These are phyloP conservation scores for Globisporangium ultimum DNA, from an alignment of 352 stramenopile genomes.

Conservation along the genomic window DNA sequence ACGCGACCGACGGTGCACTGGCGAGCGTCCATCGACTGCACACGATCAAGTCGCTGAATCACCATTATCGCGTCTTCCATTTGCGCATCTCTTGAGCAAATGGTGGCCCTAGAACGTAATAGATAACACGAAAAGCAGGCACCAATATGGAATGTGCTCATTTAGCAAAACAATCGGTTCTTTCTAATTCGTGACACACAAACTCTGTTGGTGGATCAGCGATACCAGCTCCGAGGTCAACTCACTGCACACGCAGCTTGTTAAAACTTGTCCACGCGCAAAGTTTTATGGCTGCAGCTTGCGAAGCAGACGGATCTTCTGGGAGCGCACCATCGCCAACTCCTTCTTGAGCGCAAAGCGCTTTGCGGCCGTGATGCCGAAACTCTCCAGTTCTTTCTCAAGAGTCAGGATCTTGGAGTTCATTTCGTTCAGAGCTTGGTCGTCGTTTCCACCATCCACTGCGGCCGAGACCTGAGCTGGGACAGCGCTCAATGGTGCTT, in stretches of 20 bases:
- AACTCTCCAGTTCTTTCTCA: constrained; percentile 61
- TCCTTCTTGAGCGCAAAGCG: constrained; percentile 79
- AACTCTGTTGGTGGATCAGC: not conserved
- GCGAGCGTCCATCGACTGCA: constrained; percentile 63
- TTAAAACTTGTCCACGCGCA: not conserved
- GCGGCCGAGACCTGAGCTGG: not conserved
- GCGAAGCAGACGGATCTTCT: constrained; percentile 61
- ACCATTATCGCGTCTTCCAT: constrained; percentile 86
- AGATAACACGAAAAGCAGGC: no score
- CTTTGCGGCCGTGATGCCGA: constrained; percentile 63
- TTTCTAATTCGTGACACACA: no score
- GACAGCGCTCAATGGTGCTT: not conserved
- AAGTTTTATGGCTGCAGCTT: constrained; percentile 17
- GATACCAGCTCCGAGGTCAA: no score
- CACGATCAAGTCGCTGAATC: constrained; percentile 85
- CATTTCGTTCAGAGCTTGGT: constrained; percentile 29
- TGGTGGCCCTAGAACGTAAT: no score
- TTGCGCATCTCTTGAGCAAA: constrained; percentile 10
- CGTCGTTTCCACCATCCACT: constrained; percentile 7
- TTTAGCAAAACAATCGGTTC: no score
- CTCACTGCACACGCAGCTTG: not conserved
- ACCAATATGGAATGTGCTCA: no score
- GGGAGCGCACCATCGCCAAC: constrained; percentile 65
- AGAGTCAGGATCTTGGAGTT: constrained; percentile 42
- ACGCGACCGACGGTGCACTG: constrained; percentile 59